Percentiles rank a stretch among this genome's conserved stretches.
Evolutionary conservation across 176 grass and related monocot genomes (phyloP).

Genomic region (Aegilops longissima): DNA sequence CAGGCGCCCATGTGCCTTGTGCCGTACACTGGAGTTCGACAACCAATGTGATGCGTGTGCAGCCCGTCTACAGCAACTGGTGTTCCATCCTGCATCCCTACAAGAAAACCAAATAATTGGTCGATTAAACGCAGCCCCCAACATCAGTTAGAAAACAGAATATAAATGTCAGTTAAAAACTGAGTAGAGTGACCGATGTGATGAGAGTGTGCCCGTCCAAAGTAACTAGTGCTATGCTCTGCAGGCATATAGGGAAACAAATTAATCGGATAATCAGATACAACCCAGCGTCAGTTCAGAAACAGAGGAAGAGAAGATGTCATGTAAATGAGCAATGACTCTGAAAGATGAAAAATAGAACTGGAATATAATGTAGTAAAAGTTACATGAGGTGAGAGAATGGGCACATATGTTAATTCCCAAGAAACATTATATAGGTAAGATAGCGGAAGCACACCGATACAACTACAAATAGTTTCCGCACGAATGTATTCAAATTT

Average conservation of each 20-base stretch:
- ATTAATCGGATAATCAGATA: neutral
- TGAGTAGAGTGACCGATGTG: conserved; percentile 11
- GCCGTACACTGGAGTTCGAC: conserved; percentile 5
- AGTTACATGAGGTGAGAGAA: neutral
- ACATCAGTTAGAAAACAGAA: conserved; percentile 23
- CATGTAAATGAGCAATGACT: neutral
- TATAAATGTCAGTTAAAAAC: conserved; percentile 19
- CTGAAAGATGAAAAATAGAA: neutral
- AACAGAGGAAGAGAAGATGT: neutral
- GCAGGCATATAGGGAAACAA: neutral
- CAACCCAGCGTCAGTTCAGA: neutral
- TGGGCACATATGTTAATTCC: neutral
- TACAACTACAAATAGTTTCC: neutral
- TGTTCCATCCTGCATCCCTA: conserved; percentile 22
- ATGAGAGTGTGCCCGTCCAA: conserved; percentile 8
- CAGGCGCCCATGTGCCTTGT: conserved; percentile 30
- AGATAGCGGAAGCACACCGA: neutral
- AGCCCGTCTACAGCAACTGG: conserved; percentile 12
- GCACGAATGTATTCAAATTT: neutral
- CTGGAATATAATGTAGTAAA: neutral
- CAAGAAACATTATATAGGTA: neutral
- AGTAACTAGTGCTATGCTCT: conserved; percentile 19
- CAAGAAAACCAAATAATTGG: neutral
- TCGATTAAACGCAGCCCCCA: conserved; percentile 12
- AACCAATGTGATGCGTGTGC: conserved; percentile 16